These are phyloP conservation scores for Arachnopeziza araneosa DNA, from an alignment of 2,329 filamentous ascomycete genomes.

Conservation along the genomic window DNA sequence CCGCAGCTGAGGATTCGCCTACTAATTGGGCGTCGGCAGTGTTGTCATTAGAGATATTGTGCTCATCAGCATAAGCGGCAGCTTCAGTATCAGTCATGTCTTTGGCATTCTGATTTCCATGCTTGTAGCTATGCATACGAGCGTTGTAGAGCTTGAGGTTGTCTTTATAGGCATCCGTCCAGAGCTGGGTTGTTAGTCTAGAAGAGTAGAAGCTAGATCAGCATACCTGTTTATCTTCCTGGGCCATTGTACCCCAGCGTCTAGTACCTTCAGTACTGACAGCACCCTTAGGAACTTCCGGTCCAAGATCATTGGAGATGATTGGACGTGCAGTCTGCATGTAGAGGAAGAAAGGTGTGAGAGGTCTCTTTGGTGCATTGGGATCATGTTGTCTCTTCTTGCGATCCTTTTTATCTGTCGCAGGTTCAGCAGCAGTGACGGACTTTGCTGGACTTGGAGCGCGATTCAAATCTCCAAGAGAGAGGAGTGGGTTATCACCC, in stretches of 20 bases:
- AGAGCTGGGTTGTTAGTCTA: constrained; percentile 31
- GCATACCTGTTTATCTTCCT: constrained; percentile 60
- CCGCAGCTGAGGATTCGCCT: constrained; percentile 43
- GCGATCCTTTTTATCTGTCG: constrained; percentile 76
- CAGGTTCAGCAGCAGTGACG: constrained; percentile 41
- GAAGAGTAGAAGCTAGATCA: not conserved
- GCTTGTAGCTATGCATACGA: constrained; percentile 59
- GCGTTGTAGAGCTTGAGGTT: constrained; percentile 62
- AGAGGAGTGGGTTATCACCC: constrained; percentile 38
- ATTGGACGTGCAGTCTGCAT: constrained; percentile 81
- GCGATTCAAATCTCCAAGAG: constrained; percentile 27
- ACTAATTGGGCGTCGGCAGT: constrained; percentile 35
- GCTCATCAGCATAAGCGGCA: constrained; percentile 53
- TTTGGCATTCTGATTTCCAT: constrained; percentile 51
- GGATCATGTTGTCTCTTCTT: constrained; percentile 85
- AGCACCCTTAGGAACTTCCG: constrained; percentile 74
- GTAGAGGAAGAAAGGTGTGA: constrained; percentile 94
- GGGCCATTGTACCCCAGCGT: constrained; percentile 75
- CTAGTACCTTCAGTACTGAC: constrained; percentile 83
- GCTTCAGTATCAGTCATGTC: constrained; percentile 58
- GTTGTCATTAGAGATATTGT: constrained; percentile 43
- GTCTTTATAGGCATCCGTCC: constrained; percentile 64
- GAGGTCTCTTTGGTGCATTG: constrained; percentile 87
- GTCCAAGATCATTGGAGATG: constrained; percentile 72
- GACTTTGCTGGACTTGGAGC: constrained; percentile 31